phyloP scores from a whole-genome alignment of 352 stramenopile genomes.

The Pythium utonaiense region DNA sequence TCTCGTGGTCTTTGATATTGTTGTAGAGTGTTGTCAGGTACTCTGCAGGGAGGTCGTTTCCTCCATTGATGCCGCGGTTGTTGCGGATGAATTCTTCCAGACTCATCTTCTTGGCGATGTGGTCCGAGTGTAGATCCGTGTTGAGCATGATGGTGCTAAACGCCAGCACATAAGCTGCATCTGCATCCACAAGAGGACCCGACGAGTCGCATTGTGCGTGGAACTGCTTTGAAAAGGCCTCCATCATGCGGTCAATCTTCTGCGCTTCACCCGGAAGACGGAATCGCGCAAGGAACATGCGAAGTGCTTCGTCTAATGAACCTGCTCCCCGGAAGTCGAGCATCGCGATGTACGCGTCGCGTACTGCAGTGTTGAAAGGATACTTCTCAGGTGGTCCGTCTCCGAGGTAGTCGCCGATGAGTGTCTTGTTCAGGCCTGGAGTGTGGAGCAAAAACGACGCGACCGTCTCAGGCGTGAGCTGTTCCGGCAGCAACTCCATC shows the following conservation, averaged over 20 bases:
- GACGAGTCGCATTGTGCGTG: constrained; percentile 71
- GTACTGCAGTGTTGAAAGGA: constrained; percentile 91
- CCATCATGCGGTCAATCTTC: constrained; percentile 98
- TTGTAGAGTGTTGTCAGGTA: constrained; percentile 78
- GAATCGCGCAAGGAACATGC: constrained; percentile 94
- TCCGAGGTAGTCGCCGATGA: constrained; percentile 96
- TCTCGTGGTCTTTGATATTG: constrained; percentile 80
- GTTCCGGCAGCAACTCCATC: constrained; percentile 77
- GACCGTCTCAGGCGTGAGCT: constrained; percentile 83
- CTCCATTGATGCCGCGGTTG: constrained; percentile 83
- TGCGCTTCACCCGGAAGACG: constrained; percentile 97
- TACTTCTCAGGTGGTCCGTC: constrained; percentile 95
- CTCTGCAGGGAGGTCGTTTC: constrained; percentile 63
- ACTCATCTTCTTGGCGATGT: constrained; percentile 88
- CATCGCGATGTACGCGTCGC: constrained; percentile 86
- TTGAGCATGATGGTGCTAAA: constrained; percentile 99
- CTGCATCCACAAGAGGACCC: constrained; percentile 68
- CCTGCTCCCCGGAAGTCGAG: constrained; percentile 92
- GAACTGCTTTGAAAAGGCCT: constrained; percentile 93
- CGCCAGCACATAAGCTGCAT: constrained; percentile 95
- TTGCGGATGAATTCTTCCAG: constrained; percentile 86
- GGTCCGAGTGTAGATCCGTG: constrained; percentile 96
- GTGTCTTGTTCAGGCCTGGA: constrained; percentile 89
- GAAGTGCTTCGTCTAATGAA: constrained; percentile 89
- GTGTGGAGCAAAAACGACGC: constrained; percentile 94